phyloP scores from a whole-genome alignment of 2,329 filamentous ascomycete species.

The Knufia fluminis region DNA sequence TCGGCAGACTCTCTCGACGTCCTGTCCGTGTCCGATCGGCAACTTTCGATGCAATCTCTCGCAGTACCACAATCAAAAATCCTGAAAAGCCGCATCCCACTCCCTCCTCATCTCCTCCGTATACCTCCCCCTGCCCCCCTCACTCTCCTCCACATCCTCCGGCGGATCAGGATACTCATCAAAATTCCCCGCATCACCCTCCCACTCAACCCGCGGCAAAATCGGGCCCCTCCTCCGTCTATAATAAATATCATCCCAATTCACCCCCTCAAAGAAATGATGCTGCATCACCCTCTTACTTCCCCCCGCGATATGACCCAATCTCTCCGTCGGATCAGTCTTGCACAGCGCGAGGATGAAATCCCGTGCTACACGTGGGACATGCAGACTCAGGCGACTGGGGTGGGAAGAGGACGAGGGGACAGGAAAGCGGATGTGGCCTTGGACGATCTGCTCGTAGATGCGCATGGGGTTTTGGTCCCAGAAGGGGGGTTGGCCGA shows the following conservation, averaged over 20 bases:
- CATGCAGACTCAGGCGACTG: conserved; percentile 19
- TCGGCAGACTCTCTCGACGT: too few species aligned
- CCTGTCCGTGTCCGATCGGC: too few species aligned
- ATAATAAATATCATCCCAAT: conserved; percentile 56
- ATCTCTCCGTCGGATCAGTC: conserved; percentile 52
- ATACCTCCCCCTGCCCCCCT: conserved; percentile 36
- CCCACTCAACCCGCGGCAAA: conserved; percentile 49
- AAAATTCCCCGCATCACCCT: conserved; percentile 55
- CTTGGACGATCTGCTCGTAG: conserved; percentile 59
- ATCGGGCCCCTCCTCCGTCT: conserved; percentile 53
- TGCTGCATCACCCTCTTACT: conserved; percentile 51
- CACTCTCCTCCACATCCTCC: conserved; percentile 39
- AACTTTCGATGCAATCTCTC: too few species aligned
- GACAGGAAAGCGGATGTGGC: conserved; percentile 51
- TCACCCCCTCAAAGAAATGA: conserved; percentile 51
- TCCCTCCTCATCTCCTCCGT: conserved; percentile 52
- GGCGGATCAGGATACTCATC: conserved; percentile 53
- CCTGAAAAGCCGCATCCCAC: conserved; percentile 52
- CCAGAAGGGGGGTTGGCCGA: conserved; percentile 60
- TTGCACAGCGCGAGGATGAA: conserved; percentile 55
- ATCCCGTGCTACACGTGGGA: conserved; percentile 43
- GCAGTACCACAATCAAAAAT: conserved; percentile 38
- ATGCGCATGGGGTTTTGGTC: conserved; percentile 61
- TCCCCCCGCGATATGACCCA: conserved; percentile 55
- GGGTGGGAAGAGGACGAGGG: conserved; percentile 27